Evolutionary conservation across 2,329 filamentous ascomycete species (phyloP), one percentile per base, ranked within the genome.

Genomic region (Diplodia intermedia): DNA sequence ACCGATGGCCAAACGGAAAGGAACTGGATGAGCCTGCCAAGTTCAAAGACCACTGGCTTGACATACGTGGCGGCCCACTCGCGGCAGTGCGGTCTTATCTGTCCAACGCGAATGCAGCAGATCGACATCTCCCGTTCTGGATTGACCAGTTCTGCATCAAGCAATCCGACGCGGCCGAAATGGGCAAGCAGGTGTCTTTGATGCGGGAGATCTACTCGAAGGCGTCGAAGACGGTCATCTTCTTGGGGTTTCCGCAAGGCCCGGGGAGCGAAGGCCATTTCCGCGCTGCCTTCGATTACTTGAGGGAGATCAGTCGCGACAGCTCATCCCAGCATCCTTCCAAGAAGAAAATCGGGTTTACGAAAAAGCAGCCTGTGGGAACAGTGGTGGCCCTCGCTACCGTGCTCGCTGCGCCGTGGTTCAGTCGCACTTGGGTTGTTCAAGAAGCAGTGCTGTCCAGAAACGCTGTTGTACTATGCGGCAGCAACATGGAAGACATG

Each of bases 361-460:
- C 23, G 4, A 33, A 54, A 33, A 31, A 11, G 9, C 29, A 33
- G 18, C 8, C 52, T 5, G 52, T 36, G 8, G 52, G 52, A 11
- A 54, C 52, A 2, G 2, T 54, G 2, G 29, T 26, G n/a, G 52
- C 52, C 0, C 52, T 54, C 0, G 52, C 26, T 11, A 7, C 52
- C 7, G 29, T 54, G 29, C 18, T 54, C 26, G 29, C 52, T 0
- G 52, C 52, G 5, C 52, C 52, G 7, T 54, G 52, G 52, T 54
- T 54, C 26, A 54, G 23, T 18, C 52, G 52, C 52, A 54, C 52
- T 54, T 54, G 52, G 52, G 52, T 54, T 1, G 52, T 54, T 2
- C 52, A 54, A 33, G 52, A 54, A 20, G 52, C 52, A n/a, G 5
- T 29, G 2, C 50, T 53, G 23, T 53, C 50, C 20, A 23, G 3